phyloP scores from a whole-genome alignment of 805 yeast species.

The Yamadazyma kitorensis region DNA sequence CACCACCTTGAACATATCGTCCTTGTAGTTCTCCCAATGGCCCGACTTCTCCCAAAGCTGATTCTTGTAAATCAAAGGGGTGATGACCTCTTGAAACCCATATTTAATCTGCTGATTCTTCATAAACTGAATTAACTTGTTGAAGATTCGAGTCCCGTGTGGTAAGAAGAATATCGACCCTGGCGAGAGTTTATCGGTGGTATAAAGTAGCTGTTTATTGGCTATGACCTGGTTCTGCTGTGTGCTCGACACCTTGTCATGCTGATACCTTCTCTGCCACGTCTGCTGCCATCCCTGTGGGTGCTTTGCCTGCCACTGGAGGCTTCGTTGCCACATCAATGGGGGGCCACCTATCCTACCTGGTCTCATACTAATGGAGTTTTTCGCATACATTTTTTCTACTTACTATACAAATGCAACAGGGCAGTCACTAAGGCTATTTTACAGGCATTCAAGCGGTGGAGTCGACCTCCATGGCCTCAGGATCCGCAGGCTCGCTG shows the following conservation, averaged over 20 bases:
- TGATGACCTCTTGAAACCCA: slow-evolving; percentile 89
- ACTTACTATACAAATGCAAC: too few species aligned
- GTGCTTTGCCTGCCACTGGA: neutral
- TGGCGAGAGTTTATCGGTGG: slow-evolving; percentile 79
- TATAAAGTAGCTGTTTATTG: slow-evolving; percentile 68
- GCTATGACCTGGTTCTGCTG: slow-evolving; percentile 48
- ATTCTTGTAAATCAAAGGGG: slow-evolving; percentile 84
- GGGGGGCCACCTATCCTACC: too few species aligned
- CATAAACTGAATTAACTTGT: slow-evolving; percentile 77
- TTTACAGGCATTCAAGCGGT: too few species aligned
- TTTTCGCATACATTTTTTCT: too few species aligned
- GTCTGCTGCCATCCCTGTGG: neutral
- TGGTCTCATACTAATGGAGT: too few species aligned
- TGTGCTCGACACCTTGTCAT: slow-evolving; percentile 18
- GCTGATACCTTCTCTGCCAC: too few species aligned
- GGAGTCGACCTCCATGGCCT: too few species aligned
- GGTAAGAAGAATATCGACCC: slow-evolving; percentile 93
- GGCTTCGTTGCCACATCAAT: too few species aligned
- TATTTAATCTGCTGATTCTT: slow-evolving; percentile 74
- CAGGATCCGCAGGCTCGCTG: too few species aligned
- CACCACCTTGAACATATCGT: slow-evolving; percentile 89
- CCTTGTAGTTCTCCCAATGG: slow-evolving; percentile 93
- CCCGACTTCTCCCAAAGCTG: slow-evolving; percentile 89
- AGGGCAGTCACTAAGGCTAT: too few species aligned
- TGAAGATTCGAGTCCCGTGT: slow-evolving; percentile 85